Conservation (phyloP, 306 rosid genomes). For the Elaeagnus macrophylla region DNA sequence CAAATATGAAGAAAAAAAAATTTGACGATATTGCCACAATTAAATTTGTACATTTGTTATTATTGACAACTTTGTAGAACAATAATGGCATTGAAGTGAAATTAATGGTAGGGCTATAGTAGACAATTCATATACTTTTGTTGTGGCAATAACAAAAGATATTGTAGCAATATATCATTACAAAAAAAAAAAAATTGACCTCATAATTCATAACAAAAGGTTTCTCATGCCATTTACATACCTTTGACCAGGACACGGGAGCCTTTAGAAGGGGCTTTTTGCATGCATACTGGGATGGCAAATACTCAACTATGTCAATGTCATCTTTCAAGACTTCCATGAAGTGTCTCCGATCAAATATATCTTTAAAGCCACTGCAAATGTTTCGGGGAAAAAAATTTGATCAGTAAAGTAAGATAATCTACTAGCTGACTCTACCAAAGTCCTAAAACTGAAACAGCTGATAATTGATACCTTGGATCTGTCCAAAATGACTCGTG, state of each 20-base stretch:
- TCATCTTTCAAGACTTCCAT: slow-evolving; percentile 60
- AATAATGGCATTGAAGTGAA: neutral
- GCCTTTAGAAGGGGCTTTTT: slow-evolving; percentile 60
- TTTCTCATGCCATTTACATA: slow-evolving; percentile 16
- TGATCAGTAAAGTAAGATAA: slow-evolving; percentile 15
- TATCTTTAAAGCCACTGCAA: slow-evolving; percentile 91
- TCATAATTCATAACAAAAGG: neutral
- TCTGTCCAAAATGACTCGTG: slow-evolving; percentile 97
- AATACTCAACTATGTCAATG: slow-evolving; percentile 60
- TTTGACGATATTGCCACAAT: no score
- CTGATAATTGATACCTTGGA: slow-evolving; percentile 53
- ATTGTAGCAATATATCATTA: no score
- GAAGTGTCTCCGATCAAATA: slow-evolving; percentile 95
- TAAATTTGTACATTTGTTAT: no score
- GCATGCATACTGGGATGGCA: slow-evolving; percentile 53
- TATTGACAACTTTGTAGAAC: no score
- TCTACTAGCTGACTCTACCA: neutral
- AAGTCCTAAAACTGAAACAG: neutral
- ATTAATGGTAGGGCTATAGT: no score
- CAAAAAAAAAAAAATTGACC: no score
- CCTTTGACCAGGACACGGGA: slow-evolving; percentile 99
- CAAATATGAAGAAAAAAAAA: slow-evolving; percentile 1
- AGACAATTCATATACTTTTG: no score
- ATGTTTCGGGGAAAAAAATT: neutral
- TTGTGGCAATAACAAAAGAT: no score